Evolutionary conservation across 345 rosid species (phyloP).

Genomic region (Erodium maritimum): DNA sequence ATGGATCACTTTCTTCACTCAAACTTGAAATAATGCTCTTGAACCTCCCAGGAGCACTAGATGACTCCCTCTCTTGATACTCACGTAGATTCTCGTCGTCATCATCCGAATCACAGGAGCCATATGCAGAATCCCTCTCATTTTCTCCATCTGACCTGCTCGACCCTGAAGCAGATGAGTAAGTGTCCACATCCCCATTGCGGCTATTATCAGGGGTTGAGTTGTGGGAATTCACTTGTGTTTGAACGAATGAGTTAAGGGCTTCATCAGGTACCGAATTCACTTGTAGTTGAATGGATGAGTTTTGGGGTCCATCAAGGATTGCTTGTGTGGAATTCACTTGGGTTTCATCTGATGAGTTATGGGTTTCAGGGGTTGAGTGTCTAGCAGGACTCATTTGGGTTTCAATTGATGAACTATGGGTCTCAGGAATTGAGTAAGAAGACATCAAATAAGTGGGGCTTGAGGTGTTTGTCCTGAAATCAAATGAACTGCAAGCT

Average conservation of each 20-base stretch:
- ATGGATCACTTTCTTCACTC: slow-evolving; percentile 46
- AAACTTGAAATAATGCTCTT: slow-evolving; percentile 38
- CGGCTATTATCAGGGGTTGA: slow-evolving; percentile 27
- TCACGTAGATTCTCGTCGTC: slow-evolving; percentile 44
- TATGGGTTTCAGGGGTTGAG: not conserved
- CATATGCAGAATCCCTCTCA: slow-evolving; percentile 61
- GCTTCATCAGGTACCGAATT: slow-evolving; percentile 17
- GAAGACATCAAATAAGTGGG: slow-evolving; percentile 18
- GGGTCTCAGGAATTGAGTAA: too few relatives aligned
- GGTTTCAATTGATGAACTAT: too few relatives aligned
- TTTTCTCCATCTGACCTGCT: slow-evolving; percentile 69
- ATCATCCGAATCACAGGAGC: slow-evolving; percentile 82
- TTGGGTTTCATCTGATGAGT: not conserved
- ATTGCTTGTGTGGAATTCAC: not conserved
- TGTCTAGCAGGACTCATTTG: too few relatives aligned
- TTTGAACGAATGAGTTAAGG: slow-evolving; percentile 39
- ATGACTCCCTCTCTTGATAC: slow-evolving; percentile 52
- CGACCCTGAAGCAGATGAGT: slow-evolving; percentile 76
- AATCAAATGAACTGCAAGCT: slow-evolving; percentile 76
- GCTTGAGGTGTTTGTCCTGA: slow-evolving; percentile 38
- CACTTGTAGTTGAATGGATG: slow-evolving; percentile 23
- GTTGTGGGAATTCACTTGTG: slow-evolving; percentile 27
- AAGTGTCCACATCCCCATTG: slow-evolving; percentile 77
- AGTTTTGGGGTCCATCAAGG: not conserved
- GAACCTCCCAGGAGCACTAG: slow-evolving; percentile 56